phyloP scores from a whole-genome alignment of 306 rosid genomes.

The Ormosia semicastrata region DNA sequence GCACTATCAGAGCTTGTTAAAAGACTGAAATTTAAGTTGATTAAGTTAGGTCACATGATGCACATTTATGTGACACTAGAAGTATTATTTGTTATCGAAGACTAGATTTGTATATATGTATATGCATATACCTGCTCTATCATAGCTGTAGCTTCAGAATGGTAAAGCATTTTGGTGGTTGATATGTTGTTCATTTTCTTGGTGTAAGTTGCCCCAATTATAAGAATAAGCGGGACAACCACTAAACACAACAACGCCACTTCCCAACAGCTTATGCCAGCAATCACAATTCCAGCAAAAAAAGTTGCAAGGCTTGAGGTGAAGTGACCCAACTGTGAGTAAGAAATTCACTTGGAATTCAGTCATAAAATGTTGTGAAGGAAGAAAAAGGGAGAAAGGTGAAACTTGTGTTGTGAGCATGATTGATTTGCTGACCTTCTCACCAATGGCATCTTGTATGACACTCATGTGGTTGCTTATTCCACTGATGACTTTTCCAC shows the following conservation, averaged over 20 bases:
- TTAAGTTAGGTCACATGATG: background rate
- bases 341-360: conserved; percentile 1
- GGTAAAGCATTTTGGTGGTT: conserved; percentile 55
- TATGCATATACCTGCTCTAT: conserved; percentile 61
- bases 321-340: conserved; percentile 72
- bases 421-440: conserved; percentile 52
- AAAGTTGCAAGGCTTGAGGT: conserved; percentile 65
- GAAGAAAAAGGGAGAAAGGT: background rate
- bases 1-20: conserved; percentile 39
- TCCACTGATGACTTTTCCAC: conserved; percentile 68
- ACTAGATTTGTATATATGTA: background rate
- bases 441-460: conserved; percentile 86
- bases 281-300: conserved; percentile 69
- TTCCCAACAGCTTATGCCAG: conserved; percentile 78
- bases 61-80: background rate
- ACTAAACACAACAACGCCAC: conserved; percentile 59
- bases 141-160: conserved; percentile 74
- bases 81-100: background rate
- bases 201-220: conserved; percentile 76
- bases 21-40: background rate
- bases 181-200: conserved; percentile 71
- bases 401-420: background rate
- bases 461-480: conserved; percentile 69
- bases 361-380: background rate
- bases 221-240: conserved; percentile 74